Percentiles rank a stretch among this genome's conserved stretches.
These are phyloP conservation scores for Sphaerulina vaccinii DNA, from an alignment of 2,329 filamentous ascomycete genomes.

Conservation along the genomic window DNA sequence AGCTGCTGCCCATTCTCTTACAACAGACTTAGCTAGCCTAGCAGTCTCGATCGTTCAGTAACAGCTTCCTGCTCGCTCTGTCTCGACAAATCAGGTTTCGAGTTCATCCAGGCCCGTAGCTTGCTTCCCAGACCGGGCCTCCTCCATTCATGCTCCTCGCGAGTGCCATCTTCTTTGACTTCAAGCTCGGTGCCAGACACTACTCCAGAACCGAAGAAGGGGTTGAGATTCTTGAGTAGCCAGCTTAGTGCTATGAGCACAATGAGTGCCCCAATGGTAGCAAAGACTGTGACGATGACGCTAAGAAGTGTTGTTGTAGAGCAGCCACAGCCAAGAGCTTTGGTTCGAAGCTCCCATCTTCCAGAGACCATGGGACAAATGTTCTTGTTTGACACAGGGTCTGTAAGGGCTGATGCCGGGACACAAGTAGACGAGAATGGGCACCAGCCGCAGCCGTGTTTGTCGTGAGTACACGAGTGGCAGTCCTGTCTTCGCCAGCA, in stretches of 20 bases:
- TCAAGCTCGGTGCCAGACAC: slow-evolving; percentile 34
- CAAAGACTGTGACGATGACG: slow-evolving; percentile 44
- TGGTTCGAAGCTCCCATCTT: slow-evolving; percentile 48
- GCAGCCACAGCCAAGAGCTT: slow-evolving; percentile 46
- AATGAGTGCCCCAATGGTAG: slow-evolving; percentile 41
- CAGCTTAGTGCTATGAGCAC: slow-evolving; percentile 36
- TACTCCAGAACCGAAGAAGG: slow-evolving; percentile 31
- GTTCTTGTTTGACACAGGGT: slow-evolving; percentile 39
- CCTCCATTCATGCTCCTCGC: slow-evolving; percentile 27
- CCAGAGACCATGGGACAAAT: slow-evolving; percentile 42
- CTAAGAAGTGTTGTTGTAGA: slow-evolving; percentile 49
- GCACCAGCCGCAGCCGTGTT: slow-evolving; percentile 46
- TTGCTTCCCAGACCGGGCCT: slow-evolving; percentile 19
- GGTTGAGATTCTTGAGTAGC: slow-evolving; percentile 24
- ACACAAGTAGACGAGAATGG: slow-evolving; percentile 45
- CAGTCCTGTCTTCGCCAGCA: slow-evolving; percentile 39
- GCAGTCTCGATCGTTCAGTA: slow-evolving; percentile 35
- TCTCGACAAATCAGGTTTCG: slow-evolving; percentile 19
- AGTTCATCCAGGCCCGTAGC: slow-evolving; percentile 11
- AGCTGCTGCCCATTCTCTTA: too few species aligned
- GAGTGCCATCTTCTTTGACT: slow-evolving; percentile 31
- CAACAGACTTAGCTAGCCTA: too few species aligned
- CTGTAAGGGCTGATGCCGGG: slow-evolving; percentile 42
- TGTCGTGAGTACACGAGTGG: slow-evolving; percentile 31
- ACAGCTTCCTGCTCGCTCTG: slow-evolving; percentile 41